Base-by-base conservation (phyloP, 768 basidiomycete species). In the Rhizopogon rudus region DNA sequence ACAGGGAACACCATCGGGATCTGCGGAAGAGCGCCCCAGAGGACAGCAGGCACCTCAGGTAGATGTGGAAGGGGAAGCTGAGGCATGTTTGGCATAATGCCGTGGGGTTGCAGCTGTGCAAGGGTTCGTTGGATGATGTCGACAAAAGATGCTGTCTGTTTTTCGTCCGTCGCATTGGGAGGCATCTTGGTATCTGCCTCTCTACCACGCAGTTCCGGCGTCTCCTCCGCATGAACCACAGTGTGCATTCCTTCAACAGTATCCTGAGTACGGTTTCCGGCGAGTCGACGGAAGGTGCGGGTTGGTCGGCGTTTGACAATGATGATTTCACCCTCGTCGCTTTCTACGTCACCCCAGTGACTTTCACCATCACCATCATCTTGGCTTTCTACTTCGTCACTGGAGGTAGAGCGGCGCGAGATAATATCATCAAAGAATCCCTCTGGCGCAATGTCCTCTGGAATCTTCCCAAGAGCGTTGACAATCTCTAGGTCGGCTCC, bases 401-500 rank as follows among this genome's bases (percentile, higher is more conserved):
- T 61, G 33, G 55, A 61, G 40, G 56, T 53, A 29, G 16, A 10
- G 40, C 17, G 8, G 8, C 55, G 52, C n/a, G 61, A 56, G 43
- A 61, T 57, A 44, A 62, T 71, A 60, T 63, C 77, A 42, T 69
- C 73, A 62, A 86, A 79, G 57, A 77, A 75, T 40, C 74, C 73
- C 4, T 64, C 51, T 1, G 79, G 73, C 7, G 75, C 76, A 41
- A 85, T 71, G 60, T 93, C 88, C 33, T 77, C 76, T 5, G 91
- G 76, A 4, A 83, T 89, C 70, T 82, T 84, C 16, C 91, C 91
- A 31, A 80, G 72, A 0, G 76, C 80, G 59, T 91, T 80, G 52
- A 92, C 89, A 48, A 92, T 81, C 64, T 88, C 86, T 29, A 77
- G 66, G 59, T 91, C 86, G 0, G 96, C 96, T 31, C 92, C 92